A percentile compares a stretch with the other conserved stretches of the same genome.
These are phyloP conservation scores for Paecilomyces dactylethromorphus DNA, from an alignment of 2,329 filamentous ascomycete species.

Conservation along the genomic window DNA sequence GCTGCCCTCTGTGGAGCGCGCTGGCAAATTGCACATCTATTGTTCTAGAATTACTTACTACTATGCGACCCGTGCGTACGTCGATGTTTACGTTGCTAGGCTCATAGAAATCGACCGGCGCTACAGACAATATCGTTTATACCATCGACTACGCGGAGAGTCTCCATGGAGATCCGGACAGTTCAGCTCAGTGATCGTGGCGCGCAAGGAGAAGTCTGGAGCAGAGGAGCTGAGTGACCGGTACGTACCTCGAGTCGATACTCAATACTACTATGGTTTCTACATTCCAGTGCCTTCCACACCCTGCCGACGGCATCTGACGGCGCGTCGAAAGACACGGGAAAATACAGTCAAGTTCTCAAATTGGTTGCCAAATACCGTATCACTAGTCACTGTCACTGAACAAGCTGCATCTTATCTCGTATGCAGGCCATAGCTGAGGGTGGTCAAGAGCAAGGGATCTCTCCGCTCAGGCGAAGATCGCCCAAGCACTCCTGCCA, in stretches of 20 bases:
- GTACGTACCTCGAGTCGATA: not conserved
- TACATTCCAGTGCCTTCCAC: not conserved
- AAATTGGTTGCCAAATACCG: not conserved
- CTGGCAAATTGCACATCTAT: not conserved
- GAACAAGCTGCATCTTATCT: not conserved
- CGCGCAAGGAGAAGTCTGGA: not conserved
- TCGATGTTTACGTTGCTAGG: not conserved
- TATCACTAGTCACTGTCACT: not conserved
- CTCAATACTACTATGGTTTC: not conserved
- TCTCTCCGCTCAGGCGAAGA: not conserved
- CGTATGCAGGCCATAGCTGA: not conserved
- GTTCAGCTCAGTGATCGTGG: not conserved
- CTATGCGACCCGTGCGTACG: not conserved
- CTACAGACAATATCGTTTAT: not conserved
- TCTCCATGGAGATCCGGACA: not conserved
- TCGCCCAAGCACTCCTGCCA: not conserved
- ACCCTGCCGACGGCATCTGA: not conserved
- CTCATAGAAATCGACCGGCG: not conserved
- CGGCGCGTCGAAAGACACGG: not conserved
- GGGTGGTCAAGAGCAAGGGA: not conserved
- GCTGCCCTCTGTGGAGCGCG: not conserved
- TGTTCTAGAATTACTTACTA: not conserved
- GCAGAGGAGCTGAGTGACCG: not conserved
- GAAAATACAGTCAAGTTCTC: not conserved
- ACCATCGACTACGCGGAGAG: not conserved